Base-by-base conservation (phyloP, 345 rosid species). In the Gossypium bickii region DNA sequence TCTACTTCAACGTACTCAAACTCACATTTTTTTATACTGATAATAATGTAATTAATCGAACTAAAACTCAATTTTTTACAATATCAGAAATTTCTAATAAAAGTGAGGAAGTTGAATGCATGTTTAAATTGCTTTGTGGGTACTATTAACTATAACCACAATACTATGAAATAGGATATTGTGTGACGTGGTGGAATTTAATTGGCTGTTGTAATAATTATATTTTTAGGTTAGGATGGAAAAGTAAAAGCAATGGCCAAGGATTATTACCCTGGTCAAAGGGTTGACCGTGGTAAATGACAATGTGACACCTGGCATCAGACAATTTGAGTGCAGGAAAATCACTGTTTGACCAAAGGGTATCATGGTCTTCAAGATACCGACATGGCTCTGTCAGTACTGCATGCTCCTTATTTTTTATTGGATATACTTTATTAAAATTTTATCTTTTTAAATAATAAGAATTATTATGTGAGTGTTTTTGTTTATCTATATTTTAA, bases 21-120 rank as follows among this genome's bases (percentile, higher is more conserved):
- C 0, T 0, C 0, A 34, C 1, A 0, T 4, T 0, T 34, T 34
- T 0, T 0, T 34, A 34, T 4, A 0, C 0, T 34, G 0, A 4
- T 0, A 4, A 34, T 29, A 34, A 34, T 34, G 0, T 4, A 34
- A 34, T 34, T 34, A 4, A 4, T 34, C 38, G 1, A 34, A 34
- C 0, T 4, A 4, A 34, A 34, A 34, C 1, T 1, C 0, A 34
- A 34, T 34, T 34, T 0, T 0, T 0, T 34, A 4, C 5, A 0
- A 4, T 29, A 29, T 29, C 0, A 29, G 0, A 34, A 34, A 0
- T 34, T 34, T 34, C 1, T 34, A 13, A 60, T 11, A 53, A 12
- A 25, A 58, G 22, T 20, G 12, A 10, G 61, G 13, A 9, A 24
- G 20, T 10, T 59, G 2, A 9, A 18, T 43, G 51, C 49, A 65